Evolutionary conservation across 805 yeast genomes (phyloP).

Genomic region (Brettanomyces custersianus): DNA sequence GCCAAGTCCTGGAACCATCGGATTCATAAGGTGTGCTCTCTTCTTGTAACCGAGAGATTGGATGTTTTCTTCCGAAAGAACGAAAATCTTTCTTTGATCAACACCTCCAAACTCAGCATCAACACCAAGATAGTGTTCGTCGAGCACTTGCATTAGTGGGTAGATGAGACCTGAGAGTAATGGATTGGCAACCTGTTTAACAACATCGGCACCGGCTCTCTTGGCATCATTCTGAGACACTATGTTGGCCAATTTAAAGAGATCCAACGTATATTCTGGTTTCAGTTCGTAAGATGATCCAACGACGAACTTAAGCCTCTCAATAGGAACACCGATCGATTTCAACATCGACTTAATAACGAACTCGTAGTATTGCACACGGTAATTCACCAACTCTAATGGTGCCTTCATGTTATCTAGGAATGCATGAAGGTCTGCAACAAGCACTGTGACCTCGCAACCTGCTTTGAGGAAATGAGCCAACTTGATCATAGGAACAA

Average conservation of each 20-base stretch:
- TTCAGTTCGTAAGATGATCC: constrained; percentile 88
- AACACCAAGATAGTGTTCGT: constrained; percentile 78
- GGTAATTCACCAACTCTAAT: constrained; percentile 75
- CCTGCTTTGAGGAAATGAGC: constrained; percentile 96
- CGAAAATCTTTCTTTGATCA: constrained; percentile 96
- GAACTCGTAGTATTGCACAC: constrained; percentile 84
- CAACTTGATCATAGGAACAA: constrained; percentile 94
- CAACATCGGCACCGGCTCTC: constrained; percentile 99
- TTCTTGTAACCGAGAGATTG: constrained; percentile 85
- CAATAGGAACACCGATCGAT: constrained; percentile 88
- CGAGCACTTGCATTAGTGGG: constrained; percentile 98
- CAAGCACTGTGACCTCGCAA: constrained; percentile 80
- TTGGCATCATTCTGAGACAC: constrained; percentile 94
- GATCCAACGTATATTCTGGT: constrained; percentile 76
- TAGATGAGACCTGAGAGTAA: constrained; percentile 87
- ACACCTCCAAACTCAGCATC: constrained; percentile 99
- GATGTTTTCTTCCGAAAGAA: constrained; percentile 90
- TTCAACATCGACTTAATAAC: constrained; percentile 77
- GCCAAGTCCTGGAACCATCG: constrained; percentile 95
- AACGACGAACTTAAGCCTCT: constrained; percentile 68
- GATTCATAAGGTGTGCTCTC: constrained; percentile 97
- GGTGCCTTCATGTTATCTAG: constrained; percentile 98
- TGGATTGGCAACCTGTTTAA: constrained; percentile 93
- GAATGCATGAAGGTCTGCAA: constrained; percentile 95
- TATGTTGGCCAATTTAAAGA: constrained; percentile 73